A percentile compares a stretch with the other conserved stretches of the same genome.
Conservation (phyloP, 1,284 basidiomycete genomes). For the Jaminaea rosea region DNA sequence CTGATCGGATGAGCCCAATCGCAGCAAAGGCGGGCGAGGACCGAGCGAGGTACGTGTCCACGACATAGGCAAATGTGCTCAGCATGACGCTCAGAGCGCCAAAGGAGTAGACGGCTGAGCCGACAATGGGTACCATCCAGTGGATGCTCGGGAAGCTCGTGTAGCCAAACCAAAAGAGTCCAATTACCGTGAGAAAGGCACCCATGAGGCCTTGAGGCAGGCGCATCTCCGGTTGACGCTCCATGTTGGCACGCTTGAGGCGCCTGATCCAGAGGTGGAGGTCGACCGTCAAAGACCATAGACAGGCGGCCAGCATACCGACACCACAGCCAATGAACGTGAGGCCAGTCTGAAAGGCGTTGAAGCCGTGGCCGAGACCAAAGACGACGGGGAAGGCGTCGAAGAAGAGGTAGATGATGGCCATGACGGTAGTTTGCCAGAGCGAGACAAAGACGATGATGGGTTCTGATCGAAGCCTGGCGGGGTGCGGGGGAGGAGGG, state of each 20-base stretch:
- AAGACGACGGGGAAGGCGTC: slow-evolving; percentile 3
- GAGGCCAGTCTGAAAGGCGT: slow-evolving; percentile 1
- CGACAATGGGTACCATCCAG: slow-evolving; percentile 14
- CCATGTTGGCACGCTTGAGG: neutral
- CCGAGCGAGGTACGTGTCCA: neutral
- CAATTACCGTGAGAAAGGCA: slow-evolving; percentile 4
- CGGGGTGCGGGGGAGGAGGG: slow-evolving; percentile 12
- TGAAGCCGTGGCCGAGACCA: slow-evolving; percentile 2
- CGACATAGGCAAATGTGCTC: neutral
- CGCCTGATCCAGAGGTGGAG: neutral
- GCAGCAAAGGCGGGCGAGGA: neutral
- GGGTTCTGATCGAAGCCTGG: slow-evolving; percentile 19
- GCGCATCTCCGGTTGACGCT: slow-evolving; percentile 47
- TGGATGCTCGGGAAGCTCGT: slow-evolving; percentile 7
- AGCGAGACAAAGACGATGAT: slow-evolving; percentile 21
- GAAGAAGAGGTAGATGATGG: slow-evolving; percentile 6
- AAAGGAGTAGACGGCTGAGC: slow-evolving; percentile 1
- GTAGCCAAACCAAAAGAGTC: slow-evolving; percentile 9
- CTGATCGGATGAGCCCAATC: neutral
- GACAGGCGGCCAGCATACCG: slow-evolving; percentile 50
- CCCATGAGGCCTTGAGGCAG: slow-evolving; percentile 7
- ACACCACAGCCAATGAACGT: neutral
- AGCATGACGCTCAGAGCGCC: slow-evolving; percentile 1
- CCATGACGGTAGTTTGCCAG: slow-evolving; percentile 6
- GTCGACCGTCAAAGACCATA: slow-evolving; percentile 32